phyloP scores from a whole-genome alignment of 768 basidiomycete species.

The Mycena vulgaris region DNA sequence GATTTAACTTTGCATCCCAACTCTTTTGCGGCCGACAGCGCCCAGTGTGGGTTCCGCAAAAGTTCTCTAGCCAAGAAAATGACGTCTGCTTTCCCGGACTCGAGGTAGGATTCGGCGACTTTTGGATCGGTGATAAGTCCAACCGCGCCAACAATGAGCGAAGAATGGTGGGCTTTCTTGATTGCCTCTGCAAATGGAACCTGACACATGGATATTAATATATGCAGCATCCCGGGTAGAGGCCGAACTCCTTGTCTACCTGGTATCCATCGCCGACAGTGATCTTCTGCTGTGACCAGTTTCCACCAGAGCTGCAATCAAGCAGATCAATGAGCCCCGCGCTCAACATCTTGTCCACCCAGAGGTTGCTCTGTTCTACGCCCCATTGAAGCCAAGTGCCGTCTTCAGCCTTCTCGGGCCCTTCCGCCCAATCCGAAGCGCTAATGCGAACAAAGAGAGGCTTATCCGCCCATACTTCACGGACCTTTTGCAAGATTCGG shows the following conservation, averaged over 20 bases:
- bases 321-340: slow-evolving; percentile 80
- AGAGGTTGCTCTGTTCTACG: slow-evolving; percentile 79
- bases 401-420: slow-evolving; percentile 67
- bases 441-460: slow-evolving; percentile 83
- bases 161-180: slow-evolving; percentile 72
- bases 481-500: slow-evolving; percentile 66
- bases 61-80: slow-evolving; percentile 79
- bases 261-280: slow-evolving; percentile 72
- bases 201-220: slow-evolving; percentile 46
- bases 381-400: slow-evolving; percentile 82
- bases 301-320: slow-evolving; percentile 80
- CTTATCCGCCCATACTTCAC: slow-evolving; percentile 71
- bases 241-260: slow-evolving; percentile 52
- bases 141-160: slow-evolving; percentile 72
- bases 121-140: slow-evolving; percentile 79
- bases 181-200: slow-evolving; percentile 79
- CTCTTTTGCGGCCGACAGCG: slow-evolving; percentile 71
- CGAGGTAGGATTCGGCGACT: slow-evolving; percentile 70
- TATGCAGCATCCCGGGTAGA: neutral
- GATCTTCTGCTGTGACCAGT: slow-evolving; percentile 75
- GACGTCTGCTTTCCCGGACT: slow-evolving; percentile 77
- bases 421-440: slow-evolving; percentile 77
- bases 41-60: slow-evolving; percentile 77
- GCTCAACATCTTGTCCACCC: slow-evolving; percentile 68
- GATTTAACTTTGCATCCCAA: slow-evolving; percentile 77